phyloP scores from a whole-genome alignment of 139 green algal species.

The Chlorella sp. region DNA sequence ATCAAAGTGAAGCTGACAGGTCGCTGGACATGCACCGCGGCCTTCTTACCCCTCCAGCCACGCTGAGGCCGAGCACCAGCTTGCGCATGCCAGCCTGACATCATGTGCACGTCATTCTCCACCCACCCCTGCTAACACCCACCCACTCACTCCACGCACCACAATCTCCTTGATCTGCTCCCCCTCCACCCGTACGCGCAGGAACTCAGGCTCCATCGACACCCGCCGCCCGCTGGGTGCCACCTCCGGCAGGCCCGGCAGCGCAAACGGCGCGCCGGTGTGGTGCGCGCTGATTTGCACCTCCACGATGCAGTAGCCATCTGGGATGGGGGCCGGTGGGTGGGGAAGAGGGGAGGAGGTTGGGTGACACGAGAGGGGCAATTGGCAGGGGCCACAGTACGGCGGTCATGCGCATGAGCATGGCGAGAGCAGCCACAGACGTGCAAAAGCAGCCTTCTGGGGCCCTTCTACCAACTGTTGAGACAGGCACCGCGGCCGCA shows the following conservation, averaged over 20 bases:
- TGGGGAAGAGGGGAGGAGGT: too few species aligned
- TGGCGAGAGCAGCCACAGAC: too few species aligned
- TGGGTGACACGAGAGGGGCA: too few species aligned
- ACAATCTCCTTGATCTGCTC: conserved; percentile 37
- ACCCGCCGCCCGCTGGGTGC: conserved; percentile 31
- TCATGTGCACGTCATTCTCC: neutral
- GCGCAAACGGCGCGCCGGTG: conserved; percentile 40
- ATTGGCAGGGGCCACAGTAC: too few species aligned
- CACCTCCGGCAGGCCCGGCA: conserved; percentile 39
- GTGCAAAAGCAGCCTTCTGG: too few species aligned
- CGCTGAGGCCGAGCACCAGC: too few species aligned
- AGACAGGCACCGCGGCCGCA: too few species aligned
- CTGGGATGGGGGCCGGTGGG: neutral
- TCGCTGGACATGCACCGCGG: too few species aligned
- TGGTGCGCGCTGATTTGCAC: conserved; percentile 47
- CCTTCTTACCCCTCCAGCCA: too few species aligned
- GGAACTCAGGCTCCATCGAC: conserved; percentile 22
- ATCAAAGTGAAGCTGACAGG: too few species aligned
- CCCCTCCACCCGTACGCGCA: conserved; percentile 49
- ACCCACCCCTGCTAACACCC: neutral
- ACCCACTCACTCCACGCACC: neutral
- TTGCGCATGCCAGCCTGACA: neutral
- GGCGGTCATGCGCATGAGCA: too few species aligned
- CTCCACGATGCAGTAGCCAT: conserved; percentile 6
- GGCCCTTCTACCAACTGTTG: too few species aligned